Evolutionary conservation across 1,284 basidiomycete species (phyloP).

Genomic region (Inonotus hispidus): DNA sequence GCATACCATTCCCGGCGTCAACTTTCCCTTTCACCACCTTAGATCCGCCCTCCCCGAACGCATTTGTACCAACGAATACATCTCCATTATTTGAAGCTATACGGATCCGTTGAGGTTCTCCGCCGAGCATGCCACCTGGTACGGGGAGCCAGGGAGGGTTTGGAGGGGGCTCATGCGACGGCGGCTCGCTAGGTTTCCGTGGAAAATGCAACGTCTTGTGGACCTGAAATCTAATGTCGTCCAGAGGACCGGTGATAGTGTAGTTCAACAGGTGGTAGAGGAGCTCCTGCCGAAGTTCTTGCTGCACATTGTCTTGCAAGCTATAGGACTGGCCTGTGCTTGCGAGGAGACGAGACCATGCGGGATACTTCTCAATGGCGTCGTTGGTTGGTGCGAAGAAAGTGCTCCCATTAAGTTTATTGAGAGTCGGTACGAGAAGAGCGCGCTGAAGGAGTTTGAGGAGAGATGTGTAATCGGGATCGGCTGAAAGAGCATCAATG

Average conservation of each 20-base stretch:
- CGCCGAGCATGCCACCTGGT: slow-evolving; percentile 76
- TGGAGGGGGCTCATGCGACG: slow-evolving; percentile 62
- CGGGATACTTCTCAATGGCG: slow-evolving; percentile 59
- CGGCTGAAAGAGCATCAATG: slow-evolving; percentile 72
- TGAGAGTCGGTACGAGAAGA: slow-evolving; percentile 87
- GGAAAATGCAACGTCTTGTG: slow-evolving; percentile 73
- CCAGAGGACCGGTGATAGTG: slow-evolving; percentile 51
- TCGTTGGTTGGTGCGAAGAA: slow-evolving; percentile 95
- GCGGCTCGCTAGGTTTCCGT: slow-evolving; percentile 44
- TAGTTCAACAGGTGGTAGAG: slow-evolving; percentile 95
- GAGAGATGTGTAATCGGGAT: slow-evolving; percentile 77
- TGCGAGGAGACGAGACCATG: slow-evolving; percentile 40
- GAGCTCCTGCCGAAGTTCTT: slow-evolving; percentile 82
- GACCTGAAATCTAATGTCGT: slow-evolving; percentile 33
- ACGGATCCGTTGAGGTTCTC: slow-evolving; percentile 79
- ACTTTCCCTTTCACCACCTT: slow-evolving; percentile 50
- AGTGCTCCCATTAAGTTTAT: slow-evolving; percentile 76
- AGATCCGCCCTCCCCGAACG: slow-evolving; percentile 64
- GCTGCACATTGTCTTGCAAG: slow-evolving; percentile 76
- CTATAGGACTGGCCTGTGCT: not conserved
- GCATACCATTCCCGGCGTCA: slow-evolving; percentile 68
- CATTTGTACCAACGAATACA: slow-evolving; percentile 65
- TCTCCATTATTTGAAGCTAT: slow-evolving; percentile 46
- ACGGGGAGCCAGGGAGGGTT: slow-evolving; percentile 81
- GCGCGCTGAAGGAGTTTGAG: slow-evolving; percentile 80